A percentile compares a stretch with the other conserved stretches of the same genome.
Evolutionary conservation across 257 asterid species (phyloP).

Genomic region (Nicotiana benthamiana): DNA sequence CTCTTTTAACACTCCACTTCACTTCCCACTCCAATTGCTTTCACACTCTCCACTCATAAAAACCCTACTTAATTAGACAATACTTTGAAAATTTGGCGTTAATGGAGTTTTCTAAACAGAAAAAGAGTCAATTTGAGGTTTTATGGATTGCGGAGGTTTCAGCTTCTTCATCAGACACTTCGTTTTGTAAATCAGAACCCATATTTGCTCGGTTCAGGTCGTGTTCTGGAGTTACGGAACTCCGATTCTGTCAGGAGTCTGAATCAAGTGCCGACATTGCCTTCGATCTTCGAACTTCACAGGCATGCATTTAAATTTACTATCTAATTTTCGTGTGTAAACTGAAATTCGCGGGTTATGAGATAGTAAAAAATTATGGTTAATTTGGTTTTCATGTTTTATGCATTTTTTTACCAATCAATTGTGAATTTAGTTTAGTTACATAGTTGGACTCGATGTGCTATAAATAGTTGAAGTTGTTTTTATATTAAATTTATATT

Average conservation of each 20-base stretch:
- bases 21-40: too few relatives aligned
- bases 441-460: neutral
- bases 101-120: constrained; percentile 20
- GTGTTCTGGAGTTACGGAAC: constrained; percentile 36
- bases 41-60: too few relatives aligned
- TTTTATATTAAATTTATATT: neutral
- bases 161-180: constrained; percentile 36
- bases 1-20: too few relatives aligned
- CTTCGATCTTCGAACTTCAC: constrained; percentile 50
- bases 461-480: neutral
- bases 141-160: constrained; percentile 76
- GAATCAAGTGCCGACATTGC: constrained; percentile 36
- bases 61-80: too few relatives aligned
- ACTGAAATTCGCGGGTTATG: neutral
- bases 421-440: neutral
- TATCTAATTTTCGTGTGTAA: neutral
- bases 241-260: constrained; percentile 43
- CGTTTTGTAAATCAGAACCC: constrained; percentile 28
- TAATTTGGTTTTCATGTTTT: neutral
- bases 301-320: constrained; percentile 16
- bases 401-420: neutral
- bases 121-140: constrained; percentile 50
- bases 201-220: constrained; percentile 58
- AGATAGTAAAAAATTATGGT: neutral
- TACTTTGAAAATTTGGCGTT: neutral